Evolutionary conservation across 2,329 filamentous ascomycete genomes (phyloP), one percentile per base, ranked within the genome.

Genomic region (Fusarium sp.): DNA sequence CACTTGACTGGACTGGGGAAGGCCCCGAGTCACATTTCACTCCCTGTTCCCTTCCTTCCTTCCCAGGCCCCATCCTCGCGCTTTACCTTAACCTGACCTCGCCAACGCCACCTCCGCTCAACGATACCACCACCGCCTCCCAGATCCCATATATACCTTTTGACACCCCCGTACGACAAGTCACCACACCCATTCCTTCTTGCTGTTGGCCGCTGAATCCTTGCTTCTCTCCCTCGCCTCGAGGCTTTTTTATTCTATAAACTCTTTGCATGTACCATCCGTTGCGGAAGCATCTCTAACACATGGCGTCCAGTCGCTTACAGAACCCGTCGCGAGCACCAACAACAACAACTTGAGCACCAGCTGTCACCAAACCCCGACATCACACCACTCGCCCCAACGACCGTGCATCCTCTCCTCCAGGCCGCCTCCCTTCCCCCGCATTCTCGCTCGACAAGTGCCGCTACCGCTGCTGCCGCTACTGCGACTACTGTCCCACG

Each of bases 71-170:
- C 57, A 56, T 61, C 36, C 46, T 65, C 56, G 68, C 68, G 68
- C 65, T 71, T 71, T 62, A 48, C 68, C 65, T 71, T 71, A 71
- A 71, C 68, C 64, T 68, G 68, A 60, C 60, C 41, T 61, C 56
- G 52, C 40, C 64, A 60, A 70, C 73, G 71, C 73, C 73, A 75
- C 73, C 72, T 74, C 72, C 70, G 66, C 73, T 70, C 39, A 63
- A 71, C 56, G 62, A 71, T 67, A 68, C 64, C 62, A 72, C 70
- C 65, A 56, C 58, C 53, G 46, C 65, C 62, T 70, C 65, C 50
- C 65, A 63, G 12, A 9, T 34, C 31, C 62, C 30, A 53, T 62
- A 70, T 52, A 58, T 60, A 56, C 39, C 50, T 43, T 54, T 48
- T 62, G 57, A 58, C 62, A 44, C 60, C 58, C 47, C 59, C 41